These are phyloP conservation scores for Gossypium gossypioides DNA, from an alignment of 441 rosid species.

Conservation along the genomic window DNA sequence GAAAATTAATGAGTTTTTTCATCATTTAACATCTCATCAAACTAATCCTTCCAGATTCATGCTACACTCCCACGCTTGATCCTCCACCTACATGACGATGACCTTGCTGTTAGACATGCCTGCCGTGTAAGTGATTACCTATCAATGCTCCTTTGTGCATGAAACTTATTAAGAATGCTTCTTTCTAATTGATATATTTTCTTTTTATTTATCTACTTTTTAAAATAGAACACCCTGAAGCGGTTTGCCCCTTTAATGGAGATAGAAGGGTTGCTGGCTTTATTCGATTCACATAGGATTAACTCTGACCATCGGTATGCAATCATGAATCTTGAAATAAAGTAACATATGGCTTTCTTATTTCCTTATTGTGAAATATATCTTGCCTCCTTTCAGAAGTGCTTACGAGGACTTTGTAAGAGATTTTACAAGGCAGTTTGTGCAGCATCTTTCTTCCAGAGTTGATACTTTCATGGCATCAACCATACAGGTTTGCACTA, in stretches of 20 bases:
- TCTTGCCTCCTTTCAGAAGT: constrained; percentile 32
- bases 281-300: constrained; percentile 48
- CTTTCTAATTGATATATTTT: constrained; percentile 13
- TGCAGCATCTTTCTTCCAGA: constrained; percentile 57
- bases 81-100: constrained; percentile 74
- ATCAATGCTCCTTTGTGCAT: constrained; percentile 5
- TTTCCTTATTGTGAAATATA: constrained; percentile 9
- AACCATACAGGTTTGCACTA: constrained; percentile 62
- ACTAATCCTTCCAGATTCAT: constrained; percentile 50
- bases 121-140: constrained; percentile 54
- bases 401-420: constrained; percentile 78
- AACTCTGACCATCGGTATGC: constrained; percentile 74
- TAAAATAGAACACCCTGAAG: constrained; percentile 59
- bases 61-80: constrained; percentile 72
- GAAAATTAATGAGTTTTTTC: not conserved
- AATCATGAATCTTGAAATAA: constrained; percentile 9
- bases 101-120: constrained; percentile 65
- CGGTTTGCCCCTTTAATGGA: constrained; percentile 57
- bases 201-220: constrained; percentile 15
- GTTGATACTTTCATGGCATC: constrained; percentile 72
- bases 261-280: constrained; percentile 41
- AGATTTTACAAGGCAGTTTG: constrained; percentile 58
- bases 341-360: constrained; percentile 1
- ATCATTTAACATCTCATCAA: not conserved
- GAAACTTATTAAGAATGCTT: constrained; percentile 16